These are phyloP conservation scores for Suillus hirtellus DNA, from an alignment of 768 basidiomycete genomes.

Conservation along the genomic window DNA sequence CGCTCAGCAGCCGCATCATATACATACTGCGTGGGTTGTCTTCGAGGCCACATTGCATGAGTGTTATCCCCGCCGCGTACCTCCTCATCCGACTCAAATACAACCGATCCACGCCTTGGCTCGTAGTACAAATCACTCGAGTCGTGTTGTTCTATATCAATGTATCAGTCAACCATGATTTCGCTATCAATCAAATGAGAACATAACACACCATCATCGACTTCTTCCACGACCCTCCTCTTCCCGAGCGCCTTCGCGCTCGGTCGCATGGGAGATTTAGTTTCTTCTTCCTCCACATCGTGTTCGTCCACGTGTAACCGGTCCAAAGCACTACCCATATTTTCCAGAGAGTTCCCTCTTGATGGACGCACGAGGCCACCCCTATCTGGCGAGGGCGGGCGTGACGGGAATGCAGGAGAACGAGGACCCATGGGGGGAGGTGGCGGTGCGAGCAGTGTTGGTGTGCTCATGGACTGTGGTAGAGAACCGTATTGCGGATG, in stretches of 20 bases:
- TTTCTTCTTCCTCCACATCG: slow-evolving; percentile 30
- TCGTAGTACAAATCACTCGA: slow-evolving; percentile 58
- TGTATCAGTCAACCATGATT: background rate
- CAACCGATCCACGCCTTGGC: slow-evolving; percentile 33
- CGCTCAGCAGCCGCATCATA: slow-evolving; percentile 93
- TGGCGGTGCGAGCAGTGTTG: slow-evolving; percentile 58
- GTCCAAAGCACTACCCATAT: slow-evolving; percentile 29
- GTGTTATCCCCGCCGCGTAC: slow-evolving; percentile 7
- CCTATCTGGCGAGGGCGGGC: slow-evolving; percentile 72
- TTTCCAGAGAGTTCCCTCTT: slow-evolving; percentile 25
- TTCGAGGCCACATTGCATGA: slow-evolving; percentile 33
- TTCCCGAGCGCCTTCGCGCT: slow-evolving; percentile 91
- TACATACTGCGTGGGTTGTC: slow-evolving; percentile 67
- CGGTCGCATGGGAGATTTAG: slow-evolving; percentile 51
- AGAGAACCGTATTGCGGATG: slow-evolving; percentile 20
- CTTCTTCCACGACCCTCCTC: slow-evolving; percentile 57
- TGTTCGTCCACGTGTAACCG: slow-evolving; percentile 30
- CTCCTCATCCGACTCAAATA: slow-evolving; percentile 46
- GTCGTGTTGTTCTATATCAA: slow-evolving; percentile 47
- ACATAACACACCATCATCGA: slow-evolving; percentile 43
- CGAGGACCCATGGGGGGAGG: slow-evolving; percentile 75
- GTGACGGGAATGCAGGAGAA: slow-evolving; percentile 55
- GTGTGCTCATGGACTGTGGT: slow-evolving; percentile 27
- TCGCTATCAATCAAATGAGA: slow-evolving; percentile 1
- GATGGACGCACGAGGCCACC: slow-evolving; percentile 14